Conservation (phyloP, 169 alveolate genomes). For the Eimeria sp. region DNA sequence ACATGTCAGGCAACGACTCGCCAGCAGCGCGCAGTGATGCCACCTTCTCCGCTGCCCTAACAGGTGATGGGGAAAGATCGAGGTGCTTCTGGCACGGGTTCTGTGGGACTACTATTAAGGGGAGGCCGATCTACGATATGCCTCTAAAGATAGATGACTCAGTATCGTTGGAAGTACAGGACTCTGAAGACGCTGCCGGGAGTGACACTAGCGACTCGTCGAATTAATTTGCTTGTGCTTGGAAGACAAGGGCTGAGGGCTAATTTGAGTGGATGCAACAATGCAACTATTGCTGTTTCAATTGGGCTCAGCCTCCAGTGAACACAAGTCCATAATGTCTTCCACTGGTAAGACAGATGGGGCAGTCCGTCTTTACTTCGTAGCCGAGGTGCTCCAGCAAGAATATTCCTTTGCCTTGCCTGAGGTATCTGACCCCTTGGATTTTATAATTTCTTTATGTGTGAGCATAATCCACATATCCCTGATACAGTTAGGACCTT, state of each 20-base stretch:
- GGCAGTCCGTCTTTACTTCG: neutral
- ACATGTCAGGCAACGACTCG: slow-evolving; percentile 39
- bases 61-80: neutral
- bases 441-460: neutral
- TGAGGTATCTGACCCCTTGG: neutral
- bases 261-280: neutral
- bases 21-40: slow-evolving; percentile 56
- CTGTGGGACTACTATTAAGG: neutral
- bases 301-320: neutral
- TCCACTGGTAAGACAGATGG: neutral
- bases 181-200: slow-evolving; percentile 18
- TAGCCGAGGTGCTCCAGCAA: neutral
- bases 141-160: slow-evolving; percentile 13
- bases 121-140: slow-evolving; percentile 20
- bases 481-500: neutral
- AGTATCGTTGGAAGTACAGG: neutral
- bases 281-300: neutral
- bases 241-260: neutral
- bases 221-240: neutral
- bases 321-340: neutral
- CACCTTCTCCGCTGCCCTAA: neutral
- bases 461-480: neutral
- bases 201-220: slow-evolving; percentile 7
- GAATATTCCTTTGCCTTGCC: neutral
- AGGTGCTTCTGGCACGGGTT: slow-evolving; percentile 56